Percentiles rank a stretch among this genome's conserved stretches.
These are phyloP conservation scores for Hemisphaericaspora lyxosophila DNA, from an alignment of 1,139 yeast genomes.

Conservation along the genomic window DNA sequence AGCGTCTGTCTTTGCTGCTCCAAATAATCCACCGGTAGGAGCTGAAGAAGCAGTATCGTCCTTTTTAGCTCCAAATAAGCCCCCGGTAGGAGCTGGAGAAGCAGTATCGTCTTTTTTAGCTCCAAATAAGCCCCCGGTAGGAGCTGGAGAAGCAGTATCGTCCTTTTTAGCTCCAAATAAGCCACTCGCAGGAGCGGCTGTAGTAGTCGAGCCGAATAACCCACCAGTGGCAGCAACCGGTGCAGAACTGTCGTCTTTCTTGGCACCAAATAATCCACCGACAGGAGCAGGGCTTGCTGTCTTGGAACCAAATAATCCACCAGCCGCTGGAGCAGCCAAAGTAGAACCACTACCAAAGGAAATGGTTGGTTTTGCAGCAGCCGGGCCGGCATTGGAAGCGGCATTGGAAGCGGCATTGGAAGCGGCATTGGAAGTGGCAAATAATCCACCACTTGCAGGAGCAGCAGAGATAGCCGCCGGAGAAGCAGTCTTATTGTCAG, in stretches of 20 bases:
- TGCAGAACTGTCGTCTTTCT: constrained; percentile 9
- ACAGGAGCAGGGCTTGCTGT: constrained; percentile 19
- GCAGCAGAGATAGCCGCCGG: constrained; percentile 16
- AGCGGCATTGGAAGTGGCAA: constrained; percentile 4
- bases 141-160: constrained; percentile 3
- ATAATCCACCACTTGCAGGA: constrained; percentile 4
- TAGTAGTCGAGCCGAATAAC: constrained; percentile 9
- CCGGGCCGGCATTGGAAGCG: not conserved
- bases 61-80: constrained; percentile 20
- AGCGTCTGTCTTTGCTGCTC: constrained; percentile 13
- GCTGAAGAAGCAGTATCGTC: too few relatives aligned
- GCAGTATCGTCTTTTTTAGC: constrained; percentile 9
- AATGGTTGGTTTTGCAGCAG: not conserved
- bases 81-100: too few relatives aligned
- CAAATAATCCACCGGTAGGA: constrained; percentile 20
- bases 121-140: too few relatives aligned
- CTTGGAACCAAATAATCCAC: constrained; percentile 25
- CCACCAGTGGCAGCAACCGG: constrained; percentile 3
- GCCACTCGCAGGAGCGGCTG: constrained; percentile 14
- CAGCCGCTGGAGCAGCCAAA: constrained; percentile 17
- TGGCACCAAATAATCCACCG: constrained; percentile 17
- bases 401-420: constrained; percentile 3
- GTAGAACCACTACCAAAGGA: constrained; percentile 1
- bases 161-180: constrained; percentile 22
- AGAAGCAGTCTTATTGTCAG: constrained; percentile 19